Conservation (phyloP, 2,329 filamentous ascomycete species). For the Fusarium torreyae region DNA sequence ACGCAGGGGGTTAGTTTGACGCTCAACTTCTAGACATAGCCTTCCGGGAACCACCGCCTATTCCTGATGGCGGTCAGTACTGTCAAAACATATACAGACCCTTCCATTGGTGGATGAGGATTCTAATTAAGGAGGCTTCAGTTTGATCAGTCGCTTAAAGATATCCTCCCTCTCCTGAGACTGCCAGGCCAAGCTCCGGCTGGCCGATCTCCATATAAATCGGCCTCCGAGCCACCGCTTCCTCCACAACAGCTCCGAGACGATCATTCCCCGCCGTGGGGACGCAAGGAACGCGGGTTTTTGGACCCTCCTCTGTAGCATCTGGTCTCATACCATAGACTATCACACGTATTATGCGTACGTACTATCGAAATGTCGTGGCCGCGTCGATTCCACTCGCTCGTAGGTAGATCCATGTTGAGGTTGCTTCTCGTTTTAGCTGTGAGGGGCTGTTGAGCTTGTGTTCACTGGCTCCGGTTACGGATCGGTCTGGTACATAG, state of each 20-base stretch:
- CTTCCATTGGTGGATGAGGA: slow-evolving; percentile 4
- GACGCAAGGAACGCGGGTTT: slow-evolving; percentile 31
- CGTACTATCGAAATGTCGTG: slow-evolving; percentile 25
- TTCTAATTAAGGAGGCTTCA: slow-evolving; percentile 30
- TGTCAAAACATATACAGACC: slow-evolving; percentile 11
- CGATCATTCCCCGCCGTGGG: slow-evolving; percentile 30
- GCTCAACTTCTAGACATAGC: slow-evolving; percentile 17
- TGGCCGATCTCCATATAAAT: slow-evolving; percentile 23
- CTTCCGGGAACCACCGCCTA: slow-evolving; percentile 32
- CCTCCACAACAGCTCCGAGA: slow-evolving; percentile 35
- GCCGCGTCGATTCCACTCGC: slow-evolving; percentile 23
- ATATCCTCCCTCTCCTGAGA: slow-evolving; percentile 6
- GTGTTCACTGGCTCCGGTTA: slow-evolving; percentile 12
- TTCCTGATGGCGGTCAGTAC: slow-evolving; percentile 33
- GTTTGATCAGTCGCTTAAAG: slow-evolving; percentile 9
- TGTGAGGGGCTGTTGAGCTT: slow-evolving; percentile 22
- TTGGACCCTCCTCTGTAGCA: slow-evolving; percentile 4
- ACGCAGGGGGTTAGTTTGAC: slow-evolving; percentile 43
- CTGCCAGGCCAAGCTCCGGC: neutral
- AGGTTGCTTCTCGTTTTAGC: slow-evolving; percentile 10
- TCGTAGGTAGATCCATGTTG: slow-evolving; percentile 4
- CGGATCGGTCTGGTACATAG: slow-evolving; percentile 16
- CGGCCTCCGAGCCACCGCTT: slow-evolving; percentile 19
- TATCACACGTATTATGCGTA: slow-evolving; percentile 2
- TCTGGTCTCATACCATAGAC: slow-evolving; percentile 21